A percentile compares a stretch with the other conserved stretches of the same genome.
phyloP scores from a whole-genome alignment of 371 early-diverging fungal genomes.

The Zopfochytrium polystomum region DNA sequence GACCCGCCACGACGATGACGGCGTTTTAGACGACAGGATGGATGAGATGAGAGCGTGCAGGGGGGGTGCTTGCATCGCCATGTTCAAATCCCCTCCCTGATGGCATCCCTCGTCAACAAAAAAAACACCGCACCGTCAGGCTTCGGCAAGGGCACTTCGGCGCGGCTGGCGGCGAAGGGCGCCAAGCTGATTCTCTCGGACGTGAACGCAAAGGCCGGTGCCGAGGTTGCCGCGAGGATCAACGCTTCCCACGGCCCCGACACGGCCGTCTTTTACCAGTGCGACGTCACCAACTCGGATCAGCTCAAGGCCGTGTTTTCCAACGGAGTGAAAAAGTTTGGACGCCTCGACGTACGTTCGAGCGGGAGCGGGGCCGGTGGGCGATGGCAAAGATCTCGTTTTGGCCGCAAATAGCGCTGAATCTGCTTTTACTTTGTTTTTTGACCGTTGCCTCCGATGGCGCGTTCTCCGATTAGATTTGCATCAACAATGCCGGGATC shows the following conservation, averaged over 20 bases:
- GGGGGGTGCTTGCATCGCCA: too few species aligned
- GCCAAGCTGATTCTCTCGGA: conserved; percentile 64
- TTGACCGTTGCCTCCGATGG: background rate
- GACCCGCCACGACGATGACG: too few species aligned
- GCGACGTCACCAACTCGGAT: conserved; percentile 58
- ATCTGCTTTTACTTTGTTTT: background rate
- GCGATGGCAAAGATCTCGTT: too few species aligned
- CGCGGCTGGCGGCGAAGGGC: conserved; percentile 44
- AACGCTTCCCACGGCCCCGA: conserved; percentile 39
- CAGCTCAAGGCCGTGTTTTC: conserved; percentile 51
- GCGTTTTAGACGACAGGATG: too few species aligned
- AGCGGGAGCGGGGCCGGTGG: too few species aligned
- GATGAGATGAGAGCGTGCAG: too few species aligned
- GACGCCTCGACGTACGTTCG: conserved; percentile 58
- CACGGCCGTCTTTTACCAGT: conserved; percentile 39
- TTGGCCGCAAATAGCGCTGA: conserved; percentile 1
- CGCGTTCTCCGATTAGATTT: conserved; percentile 33
- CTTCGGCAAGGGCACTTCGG: conserved; percentile 57
- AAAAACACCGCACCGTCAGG: conserved; percentile 29
- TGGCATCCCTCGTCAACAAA: background rate
- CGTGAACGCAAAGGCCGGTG: conserved; percentile 47
- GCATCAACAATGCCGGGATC: conserved; percentile 67
- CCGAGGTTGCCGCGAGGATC: conserved; percentile 35
- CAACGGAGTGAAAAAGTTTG: conserved; percentile 53
- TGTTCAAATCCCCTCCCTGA: too few species aligned